Conservation (phyloP, 768 basidiomycete genomes). For the Leucocoprinus birnbaumii region DNA sequence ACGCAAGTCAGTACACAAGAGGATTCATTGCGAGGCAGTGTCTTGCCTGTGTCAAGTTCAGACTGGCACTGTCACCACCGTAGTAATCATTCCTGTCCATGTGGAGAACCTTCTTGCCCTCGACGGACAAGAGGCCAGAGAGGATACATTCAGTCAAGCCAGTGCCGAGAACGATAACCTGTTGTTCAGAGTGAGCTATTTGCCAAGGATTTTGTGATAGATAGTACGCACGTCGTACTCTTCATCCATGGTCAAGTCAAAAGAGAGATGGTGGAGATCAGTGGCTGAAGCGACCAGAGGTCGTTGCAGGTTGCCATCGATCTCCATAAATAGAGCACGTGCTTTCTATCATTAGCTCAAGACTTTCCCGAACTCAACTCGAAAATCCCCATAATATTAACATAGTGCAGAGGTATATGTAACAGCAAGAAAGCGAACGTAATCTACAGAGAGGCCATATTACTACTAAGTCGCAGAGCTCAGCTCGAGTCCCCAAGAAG, state of each 20-base stretch:
- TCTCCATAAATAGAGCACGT: conserved; percentile 13
- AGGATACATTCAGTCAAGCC: conserved; percentile 98
- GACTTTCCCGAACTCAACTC: neutral
- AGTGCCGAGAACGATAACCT: conserved; percentile 93
- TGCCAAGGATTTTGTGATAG: conserved; percentile 9
- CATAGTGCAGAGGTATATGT: conserved; percentile 1
- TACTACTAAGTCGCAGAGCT: neutral
- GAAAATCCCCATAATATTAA: neutral
- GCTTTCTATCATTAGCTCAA: conserved; percentile 7
- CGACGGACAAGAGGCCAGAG: conserved; percentile 96
- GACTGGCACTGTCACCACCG: conserved; percentile 93
- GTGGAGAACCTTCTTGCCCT: conserved; percentile 99
- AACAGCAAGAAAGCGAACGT: conserved; percentile 9
- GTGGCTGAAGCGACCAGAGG: conserved; percentile 21
- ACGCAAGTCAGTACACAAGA: neutral
- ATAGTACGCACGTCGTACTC: conserved; percentile 80
- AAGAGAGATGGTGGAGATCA: conserved; percentile 16
- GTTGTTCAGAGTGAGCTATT: conserved; percentile 15
- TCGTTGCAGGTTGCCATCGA: conserved; percentile 14
- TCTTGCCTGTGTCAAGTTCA: conserved; percentile 94
- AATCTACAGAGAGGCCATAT: conserved; percentile 5
- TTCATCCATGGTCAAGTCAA: conserved; percentile 80
- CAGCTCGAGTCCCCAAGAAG: conserved; percentile 10
- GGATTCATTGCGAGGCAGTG: neutral
- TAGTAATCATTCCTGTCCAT: conserved; percentile 99